Evolutionary conservation across 192 early-diverging fungal species (phyloP).

Genomic region (Linnemannia exigua): DNA sequence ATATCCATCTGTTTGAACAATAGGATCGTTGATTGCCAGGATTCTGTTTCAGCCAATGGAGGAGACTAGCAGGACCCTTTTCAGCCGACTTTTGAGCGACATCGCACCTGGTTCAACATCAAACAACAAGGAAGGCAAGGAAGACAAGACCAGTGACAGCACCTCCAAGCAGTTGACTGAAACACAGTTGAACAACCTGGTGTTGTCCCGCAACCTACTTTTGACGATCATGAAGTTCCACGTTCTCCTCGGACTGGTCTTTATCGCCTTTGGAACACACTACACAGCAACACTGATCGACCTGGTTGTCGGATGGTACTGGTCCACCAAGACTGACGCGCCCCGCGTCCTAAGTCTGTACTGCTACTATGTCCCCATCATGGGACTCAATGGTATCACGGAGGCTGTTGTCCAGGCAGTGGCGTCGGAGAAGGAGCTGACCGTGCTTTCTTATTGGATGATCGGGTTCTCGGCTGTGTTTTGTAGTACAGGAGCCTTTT

Average conservation of each 20-base stretch:
- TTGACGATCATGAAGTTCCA: constrained; percentile 72
- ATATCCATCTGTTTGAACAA: background rate
- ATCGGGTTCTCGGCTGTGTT: constrained; percentile 80
- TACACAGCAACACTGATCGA: constrained; percentile 80
- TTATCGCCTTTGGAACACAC: constrained; percentile 88
- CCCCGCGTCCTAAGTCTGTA: constrained; percentile 78
- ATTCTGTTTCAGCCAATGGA: constrained; percentile 96
- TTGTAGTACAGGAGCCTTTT: constrained; percentile 68
- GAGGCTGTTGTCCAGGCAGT: constrained; percentile 95
- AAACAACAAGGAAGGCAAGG: constrained; percentile 5
- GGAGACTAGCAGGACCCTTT: constrained; percentile 88
- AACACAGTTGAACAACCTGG: constrained; percentile 27
- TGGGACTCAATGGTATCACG: constrained; percentile 96
- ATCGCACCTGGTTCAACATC: constrained; percentile 18
- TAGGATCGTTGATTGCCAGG: constrained; percentile 89
- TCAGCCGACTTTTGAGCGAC: constrained; percentile 75
- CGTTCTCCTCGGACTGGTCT: constrained; percentile 78
- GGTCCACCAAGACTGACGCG: constrained; percentile 65
- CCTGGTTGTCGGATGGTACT: constrained; percentile 69
- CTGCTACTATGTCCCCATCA: constrained; percentile 92
- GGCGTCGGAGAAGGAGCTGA: constrained; percentile 74
- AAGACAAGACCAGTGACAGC: background rate
- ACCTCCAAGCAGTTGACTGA: constrained; percentile 3
- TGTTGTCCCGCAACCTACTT: constrained; percentile 55
- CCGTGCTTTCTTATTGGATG: constrained; percentile 79